Base-by-base conservation (phyloP, 257 asterid species). In the Nicotiana tomentosiformis region DNA sequence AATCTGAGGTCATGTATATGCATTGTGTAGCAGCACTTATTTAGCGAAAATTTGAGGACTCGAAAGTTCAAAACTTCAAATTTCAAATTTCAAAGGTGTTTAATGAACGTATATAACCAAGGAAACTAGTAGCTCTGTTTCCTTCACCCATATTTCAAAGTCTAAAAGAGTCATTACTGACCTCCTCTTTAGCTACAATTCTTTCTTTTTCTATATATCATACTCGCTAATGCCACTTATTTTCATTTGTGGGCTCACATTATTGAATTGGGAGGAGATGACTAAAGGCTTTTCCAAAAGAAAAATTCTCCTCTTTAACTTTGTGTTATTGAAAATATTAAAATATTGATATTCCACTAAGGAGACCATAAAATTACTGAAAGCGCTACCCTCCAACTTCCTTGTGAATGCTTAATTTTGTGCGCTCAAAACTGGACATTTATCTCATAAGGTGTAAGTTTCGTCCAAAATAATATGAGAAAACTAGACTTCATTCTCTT, bases 51-150 rank as follows among this genome's bases (percentile, higher is more conserved):
- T 86, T 83, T 86, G 69, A 66, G 77, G 78, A 77, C 82, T 83
- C 89, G 57, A n/a, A 39, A 69, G 14, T n/a, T 29, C 5, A 18
- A 39, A n/a, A 39, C 18, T n/a, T 37, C 57, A 37, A 84, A 85
- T 86, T 90, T 46, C 89, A 89, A 84, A 86, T 86, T 90, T 46
- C 89, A 89, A 84, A 86, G 77, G 82, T 67, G 69, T 82, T 78
- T 62, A 65, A 76, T 85, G 81, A 43, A 39, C 30, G 33, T 1
- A 69, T 51, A 76, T 87, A 84, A 85, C 91, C 90, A 66, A 88
- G 72, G 86, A 85, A 80, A 70, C 66, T 83, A 23, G 29, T 17
- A 5, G 30, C 51, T 17, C 81, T 6, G 60, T 83, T 84, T 87
- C 81, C 86, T 77, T 83, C 86, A 83, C 87, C 53, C 66, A 35